Conservation (phyloP, 192 early-diverging fungal genomes). For the Glomus cerebriforme region DNA sequence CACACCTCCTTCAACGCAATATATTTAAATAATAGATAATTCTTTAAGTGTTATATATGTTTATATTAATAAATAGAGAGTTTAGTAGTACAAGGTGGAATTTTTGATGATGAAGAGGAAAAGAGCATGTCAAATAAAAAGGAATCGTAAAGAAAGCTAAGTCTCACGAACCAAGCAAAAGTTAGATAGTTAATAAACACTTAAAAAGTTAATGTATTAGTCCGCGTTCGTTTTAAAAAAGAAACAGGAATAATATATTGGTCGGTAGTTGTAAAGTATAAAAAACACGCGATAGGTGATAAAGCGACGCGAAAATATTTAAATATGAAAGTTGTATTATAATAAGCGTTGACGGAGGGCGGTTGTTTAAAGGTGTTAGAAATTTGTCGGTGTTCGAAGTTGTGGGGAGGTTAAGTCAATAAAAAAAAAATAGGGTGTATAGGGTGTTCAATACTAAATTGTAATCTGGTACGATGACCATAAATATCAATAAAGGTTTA, state of each 20-base stretch:
- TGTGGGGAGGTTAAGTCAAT: neutral
- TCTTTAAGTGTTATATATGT: neutral
- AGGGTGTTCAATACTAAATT: neutral
- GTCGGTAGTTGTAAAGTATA: neutral
- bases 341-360: neutral
- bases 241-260: neutral
- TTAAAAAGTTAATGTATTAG: neutral
- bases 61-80: neutral
- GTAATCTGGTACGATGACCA: neutral
- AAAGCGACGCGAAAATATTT: slow-evolving; percentile 14
- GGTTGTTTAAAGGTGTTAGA: neutral
- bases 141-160: neutral
- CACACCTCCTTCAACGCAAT: slow-evolving; percentile 17
- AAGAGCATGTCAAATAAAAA: neutral
- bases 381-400: neutral
- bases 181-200: neutral
- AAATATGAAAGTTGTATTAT: neutral
- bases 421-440: neutral
- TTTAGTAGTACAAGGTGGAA: neutral
- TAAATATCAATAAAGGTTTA: neutral
- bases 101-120: neutral
- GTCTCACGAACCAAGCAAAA: neutral
- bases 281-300: slow-evolving; percentile 17
- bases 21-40: neutral
- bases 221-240: slow-evolving; percentile 1